Percentiles rank a stretch among this genome's conserved stretches.
phyloP scores from a whole-genome alignment of 2,329 filamentous ascomycete genomes.

The Fusarium falciforme region DNA sequence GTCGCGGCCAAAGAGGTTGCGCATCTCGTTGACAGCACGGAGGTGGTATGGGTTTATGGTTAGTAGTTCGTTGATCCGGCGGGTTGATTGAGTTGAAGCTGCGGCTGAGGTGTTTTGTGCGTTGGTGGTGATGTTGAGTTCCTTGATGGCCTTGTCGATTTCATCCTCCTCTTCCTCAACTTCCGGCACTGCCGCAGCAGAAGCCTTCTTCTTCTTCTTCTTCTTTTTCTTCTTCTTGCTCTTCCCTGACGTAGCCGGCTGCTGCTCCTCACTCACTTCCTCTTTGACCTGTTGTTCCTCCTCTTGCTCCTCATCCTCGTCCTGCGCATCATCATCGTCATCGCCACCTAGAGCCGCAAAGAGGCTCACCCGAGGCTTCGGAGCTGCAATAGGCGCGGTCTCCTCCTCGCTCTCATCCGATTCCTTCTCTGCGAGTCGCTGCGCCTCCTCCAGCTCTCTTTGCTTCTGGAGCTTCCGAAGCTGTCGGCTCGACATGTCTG shows the following conservation, averaged over 20 bases:
- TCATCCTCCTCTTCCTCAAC: constrained; percentile 59
- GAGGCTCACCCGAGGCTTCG: constrained; percentile 57
- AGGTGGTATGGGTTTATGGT: constrained; percentile 75
- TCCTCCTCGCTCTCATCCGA: constrained; percentile 47
- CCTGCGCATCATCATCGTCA: constrained; percentile 52
- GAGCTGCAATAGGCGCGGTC: constrained; percentile 41
- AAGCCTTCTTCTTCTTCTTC: constrained; percentile 53
- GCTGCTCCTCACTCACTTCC: constrained; percentile 29
- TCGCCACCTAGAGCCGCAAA: constrained; percentile 65
- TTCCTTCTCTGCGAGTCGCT: constrained; percentile 20
- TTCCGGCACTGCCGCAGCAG: constrained; percentile 29
- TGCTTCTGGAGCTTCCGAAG: constrained; percentile 64
- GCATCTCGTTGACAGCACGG: constrained; percentile 93
- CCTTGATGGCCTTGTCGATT: constrained; percentile 65
- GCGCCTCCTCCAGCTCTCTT: constrained; percentile 54
- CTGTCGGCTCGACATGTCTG: constrained; percentile 63
- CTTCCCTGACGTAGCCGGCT: constrained; percentile 42
- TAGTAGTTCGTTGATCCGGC: constrained; percentile 56
- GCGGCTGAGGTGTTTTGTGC: not conserved
- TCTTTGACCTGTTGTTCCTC: constrained; percentile 43
- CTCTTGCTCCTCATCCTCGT: constrained; percentile 50
- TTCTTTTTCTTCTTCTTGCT: constrained; percentile 55
- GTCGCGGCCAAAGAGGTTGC: constrained; percentile 66
- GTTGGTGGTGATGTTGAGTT: constrained; percentile 55
- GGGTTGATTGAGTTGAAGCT: constrained; percentile 16